Evolutionary conservation across 78 protist species (phyloP).

Genomic region (Dictyostelium brefeldianum): DNA sequence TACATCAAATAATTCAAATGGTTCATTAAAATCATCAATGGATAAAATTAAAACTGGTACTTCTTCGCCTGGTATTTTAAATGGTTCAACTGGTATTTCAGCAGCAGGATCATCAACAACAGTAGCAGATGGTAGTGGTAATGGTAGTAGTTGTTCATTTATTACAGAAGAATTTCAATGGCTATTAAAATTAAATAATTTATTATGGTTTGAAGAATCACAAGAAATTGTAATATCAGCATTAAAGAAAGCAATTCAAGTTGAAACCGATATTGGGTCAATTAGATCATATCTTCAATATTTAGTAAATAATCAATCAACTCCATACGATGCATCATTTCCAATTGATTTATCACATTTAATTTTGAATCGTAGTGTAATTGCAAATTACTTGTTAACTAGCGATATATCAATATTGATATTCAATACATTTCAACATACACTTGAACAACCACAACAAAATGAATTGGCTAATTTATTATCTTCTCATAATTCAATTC

Average conservation of each 20-base stretch:
- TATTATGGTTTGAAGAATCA: constrained; percentile 30
- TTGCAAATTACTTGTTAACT: constrained; percentile 21
- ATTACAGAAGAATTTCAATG: constrained; percentile 31
- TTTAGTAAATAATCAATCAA: not conserved
- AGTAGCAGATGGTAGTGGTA: too few species aligned
- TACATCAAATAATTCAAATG: not conserved
- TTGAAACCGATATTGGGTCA: constrained; percentile 28
- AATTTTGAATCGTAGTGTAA: constrained; percentile 4
- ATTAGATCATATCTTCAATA: constrained; percentile 38
- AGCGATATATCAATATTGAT: constrained; percentile 2
- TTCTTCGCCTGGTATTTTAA: too few species aligned
- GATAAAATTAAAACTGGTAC: not conserved
- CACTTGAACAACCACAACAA: not conserved
- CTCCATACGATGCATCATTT: constrained; percentile 22
- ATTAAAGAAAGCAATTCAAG: constrained; percentile 18
- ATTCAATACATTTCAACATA: not conserved
- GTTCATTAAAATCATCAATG: not conserved
- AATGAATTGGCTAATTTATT: not conserved
- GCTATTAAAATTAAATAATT: constrained; percentile 4
- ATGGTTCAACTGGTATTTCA: not conserved
- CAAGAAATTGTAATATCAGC: not conserved
- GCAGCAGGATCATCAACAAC: not conserved
- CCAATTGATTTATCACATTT: constrained; percentile 10
- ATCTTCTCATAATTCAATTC: not conserved
- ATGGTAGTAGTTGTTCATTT: not conserved